These are phyloP conservation scores for Phytophthora cajani DNA, from an alignment of 352 stramenopile species.

Conservation along the genomic window DNA sequence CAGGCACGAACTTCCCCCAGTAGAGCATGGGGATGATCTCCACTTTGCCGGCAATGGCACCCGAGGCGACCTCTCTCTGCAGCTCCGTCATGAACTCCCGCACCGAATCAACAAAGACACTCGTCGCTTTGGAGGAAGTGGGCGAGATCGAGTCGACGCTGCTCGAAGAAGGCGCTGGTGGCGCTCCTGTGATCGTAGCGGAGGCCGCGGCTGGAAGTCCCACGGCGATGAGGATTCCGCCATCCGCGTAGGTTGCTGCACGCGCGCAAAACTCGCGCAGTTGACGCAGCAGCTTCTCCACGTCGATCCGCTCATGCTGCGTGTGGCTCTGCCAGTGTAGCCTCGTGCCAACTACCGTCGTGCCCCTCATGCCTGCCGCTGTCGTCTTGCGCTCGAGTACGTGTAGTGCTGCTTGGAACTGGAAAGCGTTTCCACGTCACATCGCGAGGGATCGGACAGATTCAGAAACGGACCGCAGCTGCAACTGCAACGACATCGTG, in stretches of 20 bases:
- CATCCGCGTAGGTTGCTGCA: constrained; percentile 49
- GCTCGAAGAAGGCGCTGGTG: neutral
- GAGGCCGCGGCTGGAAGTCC: constrained; percentile 39
- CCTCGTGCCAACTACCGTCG: constrained; percentile 54
- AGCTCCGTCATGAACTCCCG: constrained; percentile 40
- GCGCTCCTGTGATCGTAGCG: constrained; percentile 12
- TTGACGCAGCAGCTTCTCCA: constrained; percentile 42
- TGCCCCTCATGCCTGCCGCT: constrained; percentile 19
- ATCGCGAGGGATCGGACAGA: constrained; percentile 18
- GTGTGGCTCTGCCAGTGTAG: constrained; percentile 71
- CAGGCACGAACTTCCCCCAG: constrained; percentile 94
- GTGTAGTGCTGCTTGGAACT: constrained; percentile 6
- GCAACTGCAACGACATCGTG: constrained; percentile 8
- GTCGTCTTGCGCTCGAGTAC: neutral
- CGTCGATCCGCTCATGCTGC: constrained; percentile 40
- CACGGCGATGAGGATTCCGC: constrained; percentile 56
- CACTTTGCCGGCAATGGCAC: constrained; percentile 28
- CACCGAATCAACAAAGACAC: constrained; percentile 46
- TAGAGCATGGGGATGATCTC: constrained; percentile 89
- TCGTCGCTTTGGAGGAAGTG: constrained; percentile 16
- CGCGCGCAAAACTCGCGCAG: constrained; percentile 49
- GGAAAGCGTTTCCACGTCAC: constrained; percentile 19
- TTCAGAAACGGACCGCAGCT: constrained; percentile 28
- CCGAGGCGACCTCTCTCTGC: constrained; percentile 25
- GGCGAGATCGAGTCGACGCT: constrained; percentile 16